Base-by-base conservation (phyloP, 805 yeast species). In the Metschnikowia matae region DNA sequence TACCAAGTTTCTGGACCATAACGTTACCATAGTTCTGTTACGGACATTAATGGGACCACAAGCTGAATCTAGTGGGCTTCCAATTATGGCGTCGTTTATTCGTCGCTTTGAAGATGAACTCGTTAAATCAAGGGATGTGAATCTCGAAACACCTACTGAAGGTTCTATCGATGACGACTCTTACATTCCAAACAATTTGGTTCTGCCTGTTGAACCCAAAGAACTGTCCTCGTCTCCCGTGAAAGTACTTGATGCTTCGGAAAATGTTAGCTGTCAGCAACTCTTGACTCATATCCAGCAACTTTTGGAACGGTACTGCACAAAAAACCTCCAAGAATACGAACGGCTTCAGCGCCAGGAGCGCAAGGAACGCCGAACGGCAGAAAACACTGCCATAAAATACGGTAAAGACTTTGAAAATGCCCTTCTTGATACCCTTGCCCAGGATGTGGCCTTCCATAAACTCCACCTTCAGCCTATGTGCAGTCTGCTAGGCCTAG, bases 81-180 rank as follows among this genome's bases (percentile, higher is more conserved):
- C 71, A 0, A 56, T 79, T 2, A 81, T 82, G 0, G 70, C 75
- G 1, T 61, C 73, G 2, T 83, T 85, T 58, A 51, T 80, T 14
- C 39, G 46, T 23, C 39, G 55, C 8, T 52, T 49, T 17, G 35
- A 49, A 36, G 10, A 18, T 4, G n/a, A 35, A 31, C 38, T 49
- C 6, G 29, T 26, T 26, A 26, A 26, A 26, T 26, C 29, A 11
- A 26, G 29, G 11, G 11, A 26, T 11, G 29, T 26, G 3, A 26
- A 26, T 8, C 11, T 26, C 11, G 11, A 11, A 26, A 26, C 29
- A 1, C 11, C 29, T 26, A 26, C 29, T 4, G 29, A 26, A 4
- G 11, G 29, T 3, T 26, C 29, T 8, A 26, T 3, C 3, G 29
- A 26, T 4, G 29, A 26, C 11, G 29, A 8, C 11, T 2, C 29